Percentiles rank a stretch among this genome's conserved stretches.
phyloP scores from a whole-genome alignment of 2,329 filamentous ascomycete species.

The Aureobasidium lini region DNA sequence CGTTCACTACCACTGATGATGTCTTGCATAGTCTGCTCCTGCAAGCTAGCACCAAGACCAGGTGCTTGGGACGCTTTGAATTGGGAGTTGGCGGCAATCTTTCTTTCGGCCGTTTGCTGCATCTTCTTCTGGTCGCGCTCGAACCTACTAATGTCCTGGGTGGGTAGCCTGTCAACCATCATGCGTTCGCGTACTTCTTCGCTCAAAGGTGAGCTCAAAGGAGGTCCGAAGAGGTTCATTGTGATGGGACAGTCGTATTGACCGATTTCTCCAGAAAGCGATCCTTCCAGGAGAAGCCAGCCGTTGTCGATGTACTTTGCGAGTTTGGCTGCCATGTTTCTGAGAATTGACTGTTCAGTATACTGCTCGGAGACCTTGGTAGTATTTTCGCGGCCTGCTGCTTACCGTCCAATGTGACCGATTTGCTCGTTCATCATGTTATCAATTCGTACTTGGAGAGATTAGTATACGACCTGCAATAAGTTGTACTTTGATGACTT shows the following conservation, averaged over 20 bases:
- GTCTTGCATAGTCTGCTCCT: conserved; percentile 49
- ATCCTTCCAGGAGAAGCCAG: conserved; percentile 59
- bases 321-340: conserved; percentile 60
- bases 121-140: conserved; percentile 30
- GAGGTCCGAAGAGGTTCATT: conserved; percentile 61
- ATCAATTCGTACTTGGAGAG: conserved; percentile 65
- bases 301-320: conserved; percentile 59
- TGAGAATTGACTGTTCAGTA: conserved; percentile 16
- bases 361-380: neutral
- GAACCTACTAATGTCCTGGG: conserved; percentile 35
- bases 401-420: conserved; percentile 58
- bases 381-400: neutral
- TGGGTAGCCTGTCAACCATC: conserved; percentile 57
- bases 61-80: conserved; percentile 15
- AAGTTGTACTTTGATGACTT: neutral
- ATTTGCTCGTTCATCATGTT: conserved; percentile 71
- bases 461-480: conserved; percentile 46
- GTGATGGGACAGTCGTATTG: conserved; percentile 65
- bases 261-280: conserved; percentile 59
- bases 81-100: conserved; percentile 15
- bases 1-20: conserved; percentile 59
- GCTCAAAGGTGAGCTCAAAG: conserved; percentile 41
- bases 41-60: conserved; percentile 25
- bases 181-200: conserved; percentile 35
- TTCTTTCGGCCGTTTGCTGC: conserved; percentile 21